phyloP scores from a whole-genome alignment of 148 eudicot genomes.

The Arctostaphylos glauca region DNA sequence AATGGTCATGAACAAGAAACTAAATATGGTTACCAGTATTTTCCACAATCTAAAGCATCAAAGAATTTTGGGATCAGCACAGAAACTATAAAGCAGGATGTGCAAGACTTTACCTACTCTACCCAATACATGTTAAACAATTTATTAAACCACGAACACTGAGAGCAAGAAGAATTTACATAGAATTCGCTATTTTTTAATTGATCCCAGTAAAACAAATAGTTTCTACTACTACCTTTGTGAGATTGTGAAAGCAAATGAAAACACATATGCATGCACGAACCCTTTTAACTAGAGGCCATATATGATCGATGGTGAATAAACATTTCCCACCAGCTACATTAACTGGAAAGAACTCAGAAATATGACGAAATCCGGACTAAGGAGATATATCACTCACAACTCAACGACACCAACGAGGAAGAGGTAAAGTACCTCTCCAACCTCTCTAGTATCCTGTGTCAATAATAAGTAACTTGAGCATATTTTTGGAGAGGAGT shows the following conservation, averaged over 20 bases:
- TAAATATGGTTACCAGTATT: not conserved
- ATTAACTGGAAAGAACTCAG: not conserved
- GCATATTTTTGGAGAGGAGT: not conserved
- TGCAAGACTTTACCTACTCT: not conserved
- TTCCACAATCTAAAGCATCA: not conserved
- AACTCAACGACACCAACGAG: not conserved
- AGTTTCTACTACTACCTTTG: not conserved
- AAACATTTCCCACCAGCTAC: not conserved
- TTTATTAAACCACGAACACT: not conserved
- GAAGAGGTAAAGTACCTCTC: not conserved
- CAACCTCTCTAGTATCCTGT: not conserved
- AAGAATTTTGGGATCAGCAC: not conserved
- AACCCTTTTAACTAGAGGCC: not conserved
- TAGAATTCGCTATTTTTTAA: not conserved
- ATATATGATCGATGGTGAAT: not conserved
- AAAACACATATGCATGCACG: not conserved
- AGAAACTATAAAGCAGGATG: not conserved
- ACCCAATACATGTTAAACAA: not conserved
- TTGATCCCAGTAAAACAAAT: not conserved
- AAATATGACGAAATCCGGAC: not conserved
- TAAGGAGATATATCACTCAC: not conserved
- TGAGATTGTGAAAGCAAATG: not conserved
- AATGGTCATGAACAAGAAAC: constrained; percentile 2
- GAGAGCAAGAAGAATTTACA: not conserved
- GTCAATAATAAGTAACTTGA: not conserved